Base-by-base conservation (phyloP, 257 asterid species). In the Dorcoceras hygrometricum region DNA sequence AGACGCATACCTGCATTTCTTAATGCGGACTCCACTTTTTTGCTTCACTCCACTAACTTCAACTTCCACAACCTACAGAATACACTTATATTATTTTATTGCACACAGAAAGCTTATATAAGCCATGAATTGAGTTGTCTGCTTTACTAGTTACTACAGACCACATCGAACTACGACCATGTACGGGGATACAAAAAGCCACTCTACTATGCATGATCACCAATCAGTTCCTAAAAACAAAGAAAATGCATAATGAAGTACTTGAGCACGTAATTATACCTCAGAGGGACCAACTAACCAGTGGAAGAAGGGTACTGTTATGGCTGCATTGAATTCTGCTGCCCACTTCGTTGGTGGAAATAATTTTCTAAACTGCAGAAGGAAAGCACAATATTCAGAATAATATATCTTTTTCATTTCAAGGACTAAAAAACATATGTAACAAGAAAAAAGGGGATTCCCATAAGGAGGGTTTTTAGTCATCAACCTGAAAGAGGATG, bases 211-310 rank as follows among this genome's bases (percentile, higher is more conserved):
- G 51, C 51, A 43, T 43, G 19, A 43, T 43, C 19, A 43, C 6
- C 51, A 43, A 43, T 14, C 51, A 43, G 51, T 43, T 43, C 29
- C 6, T 2, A 11, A 31, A 54, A 10, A 31, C n/a, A 25, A 39
- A 54, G 5, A 23, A 26, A 36, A 6, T 11, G 8, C 43, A 34
- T 8, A 7, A 9, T 14, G 9, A 62, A 51, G 12, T 11, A 4
- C 18, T 23, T 29, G 23, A 39, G 9, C 16, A 5, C 1, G 19
- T 32, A 53, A 20, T 29, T 61, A 28, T 81, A 92, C 97, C 97
- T 93, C 86, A 53, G 96, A 93, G 27, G 98, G 98, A 14, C 96
- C 98, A 63, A 93, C 98, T 51, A 90, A 70, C 97, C 98, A 93
- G 77, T 87, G 87, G 86, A 93, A 93, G 83, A 86, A 87, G 29